A percentile compares a stretch with the other conserved stretches of the same genome.
Evolutionary conservation across 495 filamentous ascomycete species (phyloP).

Genomic region (Melanomma pulvis-pyrius): DNA sequence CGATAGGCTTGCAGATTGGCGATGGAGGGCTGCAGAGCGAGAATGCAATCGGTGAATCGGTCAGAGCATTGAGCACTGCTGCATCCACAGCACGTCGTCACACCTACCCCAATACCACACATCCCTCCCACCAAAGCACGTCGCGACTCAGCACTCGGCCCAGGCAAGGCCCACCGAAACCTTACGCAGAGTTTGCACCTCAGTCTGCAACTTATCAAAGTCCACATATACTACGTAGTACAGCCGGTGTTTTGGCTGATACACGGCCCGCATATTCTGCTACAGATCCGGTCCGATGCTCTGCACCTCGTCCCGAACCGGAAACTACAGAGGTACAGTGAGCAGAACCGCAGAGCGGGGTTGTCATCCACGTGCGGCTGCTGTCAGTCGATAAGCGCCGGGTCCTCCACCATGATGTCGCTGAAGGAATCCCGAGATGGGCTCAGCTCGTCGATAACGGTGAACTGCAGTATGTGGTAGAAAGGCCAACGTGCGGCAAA

Average conservation of each 20-base stretch:
- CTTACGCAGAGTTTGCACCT: background rate
- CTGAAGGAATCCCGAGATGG: background rate
- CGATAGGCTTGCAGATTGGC: constrained; percentile 13
- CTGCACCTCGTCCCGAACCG: constrained; percentile 15
- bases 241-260: constrained; percentile 12
- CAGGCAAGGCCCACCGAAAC: background rate
- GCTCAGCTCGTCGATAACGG: background rate
- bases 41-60: background rate
- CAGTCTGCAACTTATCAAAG: background rate
- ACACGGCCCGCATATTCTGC: constrained; percentile 10
- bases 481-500: background rate
- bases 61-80: constrained; percentile 8
- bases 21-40: background rate
- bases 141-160: background rate
- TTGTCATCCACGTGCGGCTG: constrained; percentile 11
- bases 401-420: background rate
- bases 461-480: background rate
- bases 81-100: constrained; percentile 5
- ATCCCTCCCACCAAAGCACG: background rate
- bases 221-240: background rate
- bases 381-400: constrained; percentile 9
- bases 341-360: background rate
- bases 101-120: background rate
- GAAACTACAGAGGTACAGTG: background rate
- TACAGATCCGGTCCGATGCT: constrained; percentile 20